phyloP scores from a whole-genome alignment of 2,329 filamentous ascomycete genomes.

The Microcera coccophila region DNA sequence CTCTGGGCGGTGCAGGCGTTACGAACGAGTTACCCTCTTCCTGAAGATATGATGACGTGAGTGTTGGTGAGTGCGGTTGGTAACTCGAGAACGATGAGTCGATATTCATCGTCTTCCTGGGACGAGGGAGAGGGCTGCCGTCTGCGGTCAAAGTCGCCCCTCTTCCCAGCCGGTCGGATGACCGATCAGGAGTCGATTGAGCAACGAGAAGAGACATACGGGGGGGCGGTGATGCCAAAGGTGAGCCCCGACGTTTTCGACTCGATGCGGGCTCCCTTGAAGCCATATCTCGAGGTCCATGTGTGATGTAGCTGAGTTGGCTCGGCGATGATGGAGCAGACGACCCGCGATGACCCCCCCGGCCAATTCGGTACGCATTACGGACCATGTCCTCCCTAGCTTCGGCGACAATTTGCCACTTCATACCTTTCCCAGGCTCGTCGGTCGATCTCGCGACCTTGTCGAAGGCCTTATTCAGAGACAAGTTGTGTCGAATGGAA shows the following conservation, averaged over 20 bases:
- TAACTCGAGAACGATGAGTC: constrained; percentile 48
- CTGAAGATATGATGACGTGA: constrained; percentile 60
- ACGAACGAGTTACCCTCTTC: constrained; percentile 61
- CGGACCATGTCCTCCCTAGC: constrained; percentile 83
- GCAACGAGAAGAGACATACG: constrained; percentile 46
- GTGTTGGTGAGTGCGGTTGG: constrained; percentile 55
- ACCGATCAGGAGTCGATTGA: constrained; percentile 58
- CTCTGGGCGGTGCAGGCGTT: constrained; percentile 68
- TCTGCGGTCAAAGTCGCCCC: constrained; percentile 45
- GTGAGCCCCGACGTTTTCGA: constrained; percentile 55
- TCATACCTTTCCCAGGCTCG: constrained; percentile 98
- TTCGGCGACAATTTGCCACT: constrained; percentile 90
- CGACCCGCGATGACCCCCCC: constrained; percentile 62
- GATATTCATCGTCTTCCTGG: constrained; percentile 45
- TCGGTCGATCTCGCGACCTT: constrained; percentile 91
- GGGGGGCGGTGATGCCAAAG: constrained; percentile 53
- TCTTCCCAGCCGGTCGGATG: constrained; percentile 38
- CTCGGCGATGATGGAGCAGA: constrained; percentile 67
- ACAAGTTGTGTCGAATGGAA: constrained; percentile 94
- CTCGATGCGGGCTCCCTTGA: constrained; percentile 48
- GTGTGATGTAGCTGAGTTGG: constrained; percentile 58
- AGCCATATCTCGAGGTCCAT: constrained; percentile 54
- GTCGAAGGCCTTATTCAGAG: constrained; percentile 88
- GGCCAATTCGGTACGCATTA: constrained; percentile 59
- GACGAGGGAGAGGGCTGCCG: constrained; percentile 58